Conservation (phyloP, 345 rosid genomes). For the Streptanthus diversifolius region DNA sequence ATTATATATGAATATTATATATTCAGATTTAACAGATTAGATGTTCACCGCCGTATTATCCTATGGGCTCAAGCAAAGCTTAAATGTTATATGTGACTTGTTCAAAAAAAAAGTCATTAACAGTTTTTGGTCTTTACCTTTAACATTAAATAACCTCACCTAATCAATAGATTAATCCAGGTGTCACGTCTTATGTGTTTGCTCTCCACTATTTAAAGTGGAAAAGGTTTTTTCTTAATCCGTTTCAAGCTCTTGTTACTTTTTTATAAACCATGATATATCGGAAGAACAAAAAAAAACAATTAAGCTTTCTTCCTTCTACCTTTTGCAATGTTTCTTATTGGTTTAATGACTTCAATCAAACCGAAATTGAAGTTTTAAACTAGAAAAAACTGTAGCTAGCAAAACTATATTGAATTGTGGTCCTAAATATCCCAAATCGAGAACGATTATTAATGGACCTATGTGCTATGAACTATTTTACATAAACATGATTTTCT, state of each 20-base stretch:
- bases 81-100: not conserved
- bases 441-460: not conserved
- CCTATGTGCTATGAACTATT: not conserved
- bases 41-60: not conserved
- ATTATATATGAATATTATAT: no score
- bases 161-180: slow-evolving; percentile 17
- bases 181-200: slow-evolving; percentile 37
- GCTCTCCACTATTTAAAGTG: slow-evolving; percentile 52
- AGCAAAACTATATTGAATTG: not conserved
- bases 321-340: not conserved
- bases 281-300: not conserved
- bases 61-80: not conserved
- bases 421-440: slow-evolving; percentile 26
- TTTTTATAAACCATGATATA: not conserved
- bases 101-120: not conserved
- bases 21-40: no score
- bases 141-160: slow-evolving; percentile 1
- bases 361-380: not conserved
- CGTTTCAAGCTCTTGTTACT: not conserved
- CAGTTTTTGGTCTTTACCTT: not conserved
- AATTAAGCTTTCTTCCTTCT: not conserved
- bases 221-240: slow-evolving; percentile 34
- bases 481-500: slow-evolving; percentile 15
- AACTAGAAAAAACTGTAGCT: not conserved
- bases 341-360: not conserved